Percentiles rank a stretch among this genome's conserved stretches.
Conservation (phyloP, 352 stramenopile genomes). For the Elongisporangium prolatum region DNA sequence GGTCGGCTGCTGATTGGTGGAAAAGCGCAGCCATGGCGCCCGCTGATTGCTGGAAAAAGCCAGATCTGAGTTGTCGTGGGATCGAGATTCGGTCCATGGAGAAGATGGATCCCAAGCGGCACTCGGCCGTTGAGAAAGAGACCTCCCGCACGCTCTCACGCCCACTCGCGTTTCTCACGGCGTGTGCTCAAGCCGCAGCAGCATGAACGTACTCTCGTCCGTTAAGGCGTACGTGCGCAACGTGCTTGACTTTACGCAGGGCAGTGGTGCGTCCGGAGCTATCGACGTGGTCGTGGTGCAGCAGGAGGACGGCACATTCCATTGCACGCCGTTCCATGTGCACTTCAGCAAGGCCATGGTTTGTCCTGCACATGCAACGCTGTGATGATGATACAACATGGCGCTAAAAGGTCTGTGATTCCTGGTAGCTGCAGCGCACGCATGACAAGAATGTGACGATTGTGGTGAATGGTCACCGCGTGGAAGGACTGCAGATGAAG, state of each 20-base stretch:
- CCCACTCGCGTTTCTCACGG: slow-evolving; percentile 1
- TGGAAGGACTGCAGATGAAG: slow-evolving; percentile 71
- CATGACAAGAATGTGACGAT: slow-evolving; percentile 46
- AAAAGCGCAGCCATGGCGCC: not conserved
- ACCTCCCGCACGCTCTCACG: not conserved
- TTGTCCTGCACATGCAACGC: too few species aligned
- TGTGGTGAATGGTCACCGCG: slow-evolving; percentile 51
- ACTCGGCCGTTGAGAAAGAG: not conserved
- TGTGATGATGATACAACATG: too few species aligned
- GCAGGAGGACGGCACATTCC: slow-evolving; percentile 52
- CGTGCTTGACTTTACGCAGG: slow-evolving; percentile 65
- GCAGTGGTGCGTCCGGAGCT: slow-evolving; percentile 46
- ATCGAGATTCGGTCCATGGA: not conserved
- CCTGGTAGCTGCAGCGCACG: slow-evolving; percentile 19
- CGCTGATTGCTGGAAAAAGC: not conserved
- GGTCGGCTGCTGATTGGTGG: not conserved
- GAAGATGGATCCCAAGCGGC: not conserved
- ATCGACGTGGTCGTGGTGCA: slow-evolving; percentile 84
- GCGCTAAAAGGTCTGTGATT: slow-evolving; percentile 6
- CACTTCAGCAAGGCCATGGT: slow-evolving; percentile 67
- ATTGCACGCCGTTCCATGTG: slow-evolving; percentile 79
- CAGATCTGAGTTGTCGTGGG: not conserved
- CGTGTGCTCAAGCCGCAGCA: not conserved
- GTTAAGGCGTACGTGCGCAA: slow-evolving; percentile 86
- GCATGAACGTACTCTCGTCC: slow-evolving; percentile 85